Evolutionary conservation across 1,139 yeast genomes (phyloP), one percentile per base, ranked within the genome.

Genomic region (Candida freyschussii): DNA sequence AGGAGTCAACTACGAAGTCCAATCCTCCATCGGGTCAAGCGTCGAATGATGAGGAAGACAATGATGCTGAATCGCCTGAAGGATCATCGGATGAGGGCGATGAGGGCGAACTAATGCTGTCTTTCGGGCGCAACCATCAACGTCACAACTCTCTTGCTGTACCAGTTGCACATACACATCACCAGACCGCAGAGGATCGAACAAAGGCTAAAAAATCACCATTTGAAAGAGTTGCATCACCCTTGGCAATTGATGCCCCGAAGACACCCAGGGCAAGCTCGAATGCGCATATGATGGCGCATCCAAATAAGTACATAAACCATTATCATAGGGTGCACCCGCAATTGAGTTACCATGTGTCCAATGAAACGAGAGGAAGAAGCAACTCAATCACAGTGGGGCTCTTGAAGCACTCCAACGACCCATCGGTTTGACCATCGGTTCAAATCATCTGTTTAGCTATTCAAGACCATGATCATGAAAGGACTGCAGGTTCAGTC

Each of bases 21-120:
- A n/a, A n/a, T n/a, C n/a, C n/a, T n/a, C n/a, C n/a, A n/a, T n/a
- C n/a, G n/a, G n/a, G n/a, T n/a, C n/a, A n/a, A n/a, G n/a, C n/a
- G n/a, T n/a, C n/a, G n/a, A n/a, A 16, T 14, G 37, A 26, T 13
- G 32, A 19, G 4, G 27, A 21, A n/a, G 29, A 17, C 5, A 14
- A 29, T 3, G 21, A 19, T 29, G 64, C 56, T 16, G 62, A 58
- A 21, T 67, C 60, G 7, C 63, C 61, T 36, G n/a, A n/a, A n/a
- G n/a, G n/a, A n/a, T n/a, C n/a, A n/a, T n/a, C n/a, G n/a, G n/a
- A n/a, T n/a, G n/a, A n/a, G n/a, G n/a, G n/a, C n/a, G 10, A 17
- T 9, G 40, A 29, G 7, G 78, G 72, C 1, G 72, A 75, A 45
- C 55, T 75, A 40, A 74, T 78, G 0, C 58, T 75, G 21, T 30